Percentiles rank a stretch among this genome's conserved stretches.
Conservation (phyloP, 148 eudicot species). For the Camellia sinensis region DNA sequence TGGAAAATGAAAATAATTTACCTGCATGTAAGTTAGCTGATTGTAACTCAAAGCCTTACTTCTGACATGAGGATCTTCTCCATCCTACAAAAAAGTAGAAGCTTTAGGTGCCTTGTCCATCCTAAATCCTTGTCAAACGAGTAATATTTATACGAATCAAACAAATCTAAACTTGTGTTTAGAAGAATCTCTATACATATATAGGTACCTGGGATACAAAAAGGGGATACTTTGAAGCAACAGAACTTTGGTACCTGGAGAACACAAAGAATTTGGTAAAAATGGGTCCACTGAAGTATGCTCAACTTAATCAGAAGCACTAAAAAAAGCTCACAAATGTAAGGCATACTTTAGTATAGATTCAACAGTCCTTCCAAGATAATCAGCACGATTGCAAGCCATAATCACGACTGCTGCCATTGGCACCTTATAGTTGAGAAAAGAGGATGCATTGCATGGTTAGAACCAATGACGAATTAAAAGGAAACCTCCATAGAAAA, state of each 20-base stretch:
- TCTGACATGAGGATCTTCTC: constrained; percentile 68
- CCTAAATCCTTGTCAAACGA: background rate
- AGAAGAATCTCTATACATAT: background rate
- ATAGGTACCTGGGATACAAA: constrained; percentile 82
- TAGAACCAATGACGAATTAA: constrained; percentile 12
- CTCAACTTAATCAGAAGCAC: background rate
- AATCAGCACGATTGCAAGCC: constrained; percentile 99
- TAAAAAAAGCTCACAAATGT: background rate
- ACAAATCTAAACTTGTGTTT: constrained; percentile 1
- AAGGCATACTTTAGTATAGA: constrained; percentile 74
- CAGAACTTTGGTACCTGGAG: constrained; percentile 51
- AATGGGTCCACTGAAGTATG: constrained; percentile 15
- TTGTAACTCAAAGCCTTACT: constrained; percentile 70
- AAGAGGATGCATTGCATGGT: constrained; percentile 17
- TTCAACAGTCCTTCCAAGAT: constrained; percentile 82
- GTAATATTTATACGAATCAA: background rate
- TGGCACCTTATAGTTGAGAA: constrained; percentile 59
- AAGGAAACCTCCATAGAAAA: background rate
- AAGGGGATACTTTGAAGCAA: constrained; percentile 67
- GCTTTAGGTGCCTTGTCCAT: constrained; percentile 1
- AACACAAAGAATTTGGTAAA: constrained; percentile 1
- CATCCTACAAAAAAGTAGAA: constrained; percentile 51
- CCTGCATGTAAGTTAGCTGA: constrained; percentile 91
- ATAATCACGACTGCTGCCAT: constrained; percentile 94
- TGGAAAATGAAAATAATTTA: constrained; percentile 22